These are phyloP conservation scores for Xanthoceras sorbifolium DNA, from an alignment of 345 rosid genomes.

Conservation along the genomic window DNA sequence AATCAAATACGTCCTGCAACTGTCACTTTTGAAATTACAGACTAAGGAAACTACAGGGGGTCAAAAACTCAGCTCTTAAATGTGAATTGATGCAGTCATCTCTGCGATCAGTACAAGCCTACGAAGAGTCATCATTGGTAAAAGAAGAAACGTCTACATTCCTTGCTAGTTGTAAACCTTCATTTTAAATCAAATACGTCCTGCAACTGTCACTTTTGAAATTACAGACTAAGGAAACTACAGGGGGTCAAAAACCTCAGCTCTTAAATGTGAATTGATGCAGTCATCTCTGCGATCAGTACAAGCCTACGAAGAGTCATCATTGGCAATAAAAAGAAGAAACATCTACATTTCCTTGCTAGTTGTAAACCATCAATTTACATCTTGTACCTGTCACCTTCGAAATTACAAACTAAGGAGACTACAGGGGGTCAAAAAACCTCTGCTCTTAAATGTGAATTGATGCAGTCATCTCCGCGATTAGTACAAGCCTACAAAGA, in stretches of 20 bases:
- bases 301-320: slow-evolving; percentile 55
- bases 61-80: slow-evolving; percentile 25
- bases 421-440: neutral
- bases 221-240: neutral
- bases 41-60: neutral
- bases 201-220: neutral
- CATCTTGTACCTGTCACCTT: neutral
- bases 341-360: neutral
- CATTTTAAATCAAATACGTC: neutral
- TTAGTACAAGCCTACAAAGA: slow-evolving; percentile 52
- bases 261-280: slow-evolving; percentile 16
- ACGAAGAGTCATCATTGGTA: slow-evolving; percentile 45
- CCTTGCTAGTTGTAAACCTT: neutral
- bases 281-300: slow-evolving; percentile 33
- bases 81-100: slow-evolving; percentile 32
- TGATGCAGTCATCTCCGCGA: slow-evolving; percentile 26
- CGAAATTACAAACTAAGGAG: neutral
- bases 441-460: slow-evolving; percentile 32
- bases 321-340: slow-evolving; percentile 22
- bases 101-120: slow-evolving; percentile 44
- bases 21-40: too few species aligned
- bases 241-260: slow-evolving; percentile 27
- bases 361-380: neutral
- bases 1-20: neutral
- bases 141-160: neutral